Base-by-base conservation (phyloP, 768 basidiomycete genomes). In the Multifurca ochricompacta region DNA sequence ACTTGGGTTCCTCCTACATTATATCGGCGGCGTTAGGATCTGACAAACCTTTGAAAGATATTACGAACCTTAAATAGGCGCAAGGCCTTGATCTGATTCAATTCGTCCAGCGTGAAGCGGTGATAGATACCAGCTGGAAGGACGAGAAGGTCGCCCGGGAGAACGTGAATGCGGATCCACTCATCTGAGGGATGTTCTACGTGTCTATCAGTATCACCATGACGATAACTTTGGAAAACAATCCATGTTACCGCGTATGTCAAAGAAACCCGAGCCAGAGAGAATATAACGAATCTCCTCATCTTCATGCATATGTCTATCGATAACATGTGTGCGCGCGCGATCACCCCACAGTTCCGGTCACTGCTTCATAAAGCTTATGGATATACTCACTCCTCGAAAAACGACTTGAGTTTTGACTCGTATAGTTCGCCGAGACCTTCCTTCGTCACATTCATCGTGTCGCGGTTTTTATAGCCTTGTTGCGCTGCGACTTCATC, bases 231-330 rank as follows among this genome's bases (percentile, higher is more conserved):
- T n/a, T n/a, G n/a, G n/a, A 19, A n/a, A 11, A 13, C 31, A 32
- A 16, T 41, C 14, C 23, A 63, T 81, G 51, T n/a, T 60, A 89
- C 89, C 89, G 54, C 92, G 78, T 36, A 97, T 80, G 62, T 97
- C 94, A 65, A 96, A 97, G 75, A 82, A 98, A 0, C 91, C 93
- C 34, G 80, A 82, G n/a, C 94, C 94, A 1, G 77, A 74, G 36
- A 91, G 75, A 62, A 94, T 81, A 63, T 89, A 97, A 7, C 93
- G 77, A 64, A 94, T 95, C 70, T 97, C 93, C 64, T 97, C 93
- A 63, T 96, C 93, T 68, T 96, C 91, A 63, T 96, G 94, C 75
- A 97, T 78, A 63, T 96, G 92, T 63, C 89, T 90, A 60, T 19
- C n/a, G 14, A 4, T n/a, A n/a, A n/a, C n/a, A n/a, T n/a, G n/a